Conservation (phyloP, 345 rosid species). For the Eucalyptus virginea region DNA sequence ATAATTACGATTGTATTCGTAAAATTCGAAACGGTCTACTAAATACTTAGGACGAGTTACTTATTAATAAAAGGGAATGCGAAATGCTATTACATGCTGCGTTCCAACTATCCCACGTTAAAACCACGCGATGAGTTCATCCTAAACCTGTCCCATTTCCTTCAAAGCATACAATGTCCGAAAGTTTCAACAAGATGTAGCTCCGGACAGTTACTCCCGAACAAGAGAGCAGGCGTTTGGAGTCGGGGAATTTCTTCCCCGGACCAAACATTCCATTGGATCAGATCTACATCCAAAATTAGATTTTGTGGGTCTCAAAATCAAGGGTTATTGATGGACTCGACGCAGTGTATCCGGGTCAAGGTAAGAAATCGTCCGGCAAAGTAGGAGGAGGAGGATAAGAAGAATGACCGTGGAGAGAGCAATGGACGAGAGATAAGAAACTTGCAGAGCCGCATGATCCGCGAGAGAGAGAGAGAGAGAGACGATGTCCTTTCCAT, state of each 20-base stretch:
- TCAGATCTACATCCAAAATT: not conserved
- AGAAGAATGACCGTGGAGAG: not conserved
- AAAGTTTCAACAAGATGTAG: no score
- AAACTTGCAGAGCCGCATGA: not conserved
- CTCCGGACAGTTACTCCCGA: not conserved
- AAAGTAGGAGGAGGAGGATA: not conserved
- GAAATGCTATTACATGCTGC: fast-evolving
- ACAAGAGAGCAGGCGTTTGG: not conserved
- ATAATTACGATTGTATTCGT: fast-evolving
- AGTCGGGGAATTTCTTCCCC: not conserved
- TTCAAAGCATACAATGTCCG: not conserved
- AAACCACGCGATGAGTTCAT: not conserved
- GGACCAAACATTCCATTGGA: fast-evolving
- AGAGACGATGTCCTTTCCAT: not conserved
- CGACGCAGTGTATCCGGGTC: not conserved
- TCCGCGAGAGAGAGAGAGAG: not conserved
- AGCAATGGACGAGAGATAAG: not conserved
- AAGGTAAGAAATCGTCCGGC: not conserved
- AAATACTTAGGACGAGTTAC: not conserved
- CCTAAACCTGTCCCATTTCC: not conserved
- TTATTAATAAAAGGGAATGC: no score
- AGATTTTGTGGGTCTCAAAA: not conserved
- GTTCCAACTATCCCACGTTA: not conserved
- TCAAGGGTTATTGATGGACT: not conserved
- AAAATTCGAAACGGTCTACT: not conserved